These are phyloP conservation scores for Saitozyma podzolica DNA, from an alignment of 768 basidiomycete species.

Conservation along the genomic window DNA sequence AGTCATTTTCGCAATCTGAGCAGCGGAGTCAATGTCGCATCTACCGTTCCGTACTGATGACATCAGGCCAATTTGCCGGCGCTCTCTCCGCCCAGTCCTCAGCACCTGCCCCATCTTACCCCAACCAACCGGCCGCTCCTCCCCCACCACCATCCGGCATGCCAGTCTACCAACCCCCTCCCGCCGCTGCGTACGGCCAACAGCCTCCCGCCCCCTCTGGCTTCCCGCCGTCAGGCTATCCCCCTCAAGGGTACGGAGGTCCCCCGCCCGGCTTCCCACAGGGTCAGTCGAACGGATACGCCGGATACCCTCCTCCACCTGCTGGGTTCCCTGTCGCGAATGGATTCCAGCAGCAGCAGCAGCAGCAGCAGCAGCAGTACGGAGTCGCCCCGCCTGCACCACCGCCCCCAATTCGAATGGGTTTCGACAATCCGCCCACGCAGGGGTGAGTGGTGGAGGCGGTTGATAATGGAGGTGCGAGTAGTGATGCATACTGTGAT, in stretches of 20 bases:
- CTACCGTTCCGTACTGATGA: too few species aligned
- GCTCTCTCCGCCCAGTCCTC: constrained; percentile 60
- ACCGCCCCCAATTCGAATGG: constrained; percentile 38
- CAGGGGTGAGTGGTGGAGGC: constrained; percentile 1
- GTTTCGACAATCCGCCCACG: constrained; percentile 22
- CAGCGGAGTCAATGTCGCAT: constrained; percentile 27
- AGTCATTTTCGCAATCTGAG: neutral
- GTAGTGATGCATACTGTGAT: neutral
- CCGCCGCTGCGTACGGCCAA: constrained; percentile 2
- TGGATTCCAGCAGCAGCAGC: constrained; percentile 16
- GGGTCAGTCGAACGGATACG: neutral
- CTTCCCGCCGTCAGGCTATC: neutral
- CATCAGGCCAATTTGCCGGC: constrained; percentile 92
- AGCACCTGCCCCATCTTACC: constrained; percentile 19
- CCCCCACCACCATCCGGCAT: constrained; percentile 48
- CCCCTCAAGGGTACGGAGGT: neutral
- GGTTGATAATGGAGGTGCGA: neutral
- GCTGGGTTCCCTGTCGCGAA: constrained; percentile 36
- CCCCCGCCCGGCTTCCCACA: neutral
- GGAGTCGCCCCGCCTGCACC: too few species aligned
- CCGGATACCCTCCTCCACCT: constrained; percentile 30
- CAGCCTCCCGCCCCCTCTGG: constrained; percentile 7
- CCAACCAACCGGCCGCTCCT: constrained; percentile 15
- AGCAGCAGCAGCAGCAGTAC: constrained; percentile 2
- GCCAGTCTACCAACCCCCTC: constrained; percentile 46